Base-by-base conservation (phyloP, 768 basidiomycete genomes). In the Fomitopsis pulvina region DNA sequence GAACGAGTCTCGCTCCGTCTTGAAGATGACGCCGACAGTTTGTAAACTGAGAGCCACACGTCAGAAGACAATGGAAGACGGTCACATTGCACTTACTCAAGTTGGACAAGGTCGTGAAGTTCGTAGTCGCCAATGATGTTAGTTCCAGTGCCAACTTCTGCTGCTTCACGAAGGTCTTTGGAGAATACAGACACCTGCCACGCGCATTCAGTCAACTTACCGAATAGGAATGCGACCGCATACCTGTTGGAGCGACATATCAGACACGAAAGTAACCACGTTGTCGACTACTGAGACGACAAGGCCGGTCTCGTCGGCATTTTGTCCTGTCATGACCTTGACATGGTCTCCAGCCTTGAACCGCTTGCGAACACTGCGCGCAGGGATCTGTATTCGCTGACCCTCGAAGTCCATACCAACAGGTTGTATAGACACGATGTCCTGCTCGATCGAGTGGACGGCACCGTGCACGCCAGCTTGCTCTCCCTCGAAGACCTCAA, bases 271-370 rank as follows among this genome's bases (percentile, higher is more conserved):
- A 1, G 95, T 97, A 14, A 98, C 89, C 22, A 92, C 81, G 45
- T 93, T 91, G 59, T 91, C 90, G 3, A 86, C 75, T 18, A 94
- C 85, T 20, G 92, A 86, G 21, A 98, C 87, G 30, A 99, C 95
- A 59, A 98, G 76, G 71, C 96, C 96, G 2, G 93, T 94, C 67
- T 96, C 94, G 60, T 96, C 91, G 7, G 82, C 80, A 62, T 97
- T 96, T 67, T 92, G 85, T 21, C 96, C 96, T 14, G 84, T 77
- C 84, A 98, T 92, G 50, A 98, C 95, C 70, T 98, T 98, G 68
- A 99, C 92, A 60, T 99, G 96, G 68, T 98, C 95, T 61, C 96
- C 96, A 48, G 92, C 79, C 64, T 92, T 93, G 76, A 99, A 98
- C 39, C 86, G 76, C 70, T 99, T 99, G 59, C 94, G 76, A 2